Conservation (phyloP, 2,329 filamentous ascomycete genomes). For the Pestalotiopsis sp. region DNA sequence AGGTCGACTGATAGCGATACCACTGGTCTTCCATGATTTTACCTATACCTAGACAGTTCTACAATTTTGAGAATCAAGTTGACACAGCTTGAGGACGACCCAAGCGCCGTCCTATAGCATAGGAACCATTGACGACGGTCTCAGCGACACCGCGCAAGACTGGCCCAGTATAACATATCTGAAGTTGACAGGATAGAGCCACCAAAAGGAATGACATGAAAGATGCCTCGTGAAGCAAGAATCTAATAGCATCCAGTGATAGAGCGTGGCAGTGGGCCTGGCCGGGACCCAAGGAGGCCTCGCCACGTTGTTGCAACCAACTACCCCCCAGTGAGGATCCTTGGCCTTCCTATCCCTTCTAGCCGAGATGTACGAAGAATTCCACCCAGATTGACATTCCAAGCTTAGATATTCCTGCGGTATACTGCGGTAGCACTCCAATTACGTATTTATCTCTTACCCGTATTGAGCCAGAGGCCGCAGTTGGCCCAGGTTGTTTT, state of each 20-base stretch:
- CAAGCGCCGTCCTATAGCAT: neutral
- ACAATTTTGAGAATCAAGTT: neutral
- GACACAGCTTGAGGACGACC: neutral
- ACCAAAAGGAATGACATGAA: constrained; percentile 11
- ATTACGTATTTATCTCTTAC: constrained; percentile 22
- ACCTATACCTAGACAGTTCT: too few species aligned
- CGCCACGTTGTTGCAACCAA: constrained; percentile 34
- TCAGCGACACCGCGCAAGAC: neutral
- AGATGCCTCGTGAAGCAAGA: constrained; percentile 17
- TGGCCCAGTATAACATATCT: constrained; percentile 11
- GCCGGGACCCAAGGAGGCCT: constrained; percentile 28
- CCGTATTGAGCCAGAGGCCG: constrained; percentile 25
- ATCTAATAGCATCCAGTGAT: constrained; percentile 24
- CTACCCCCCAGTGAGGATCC: constrained; percentile 25
- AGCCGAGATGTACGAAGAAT: constrained; percentile 14
- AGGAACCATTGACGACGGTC: neutral
- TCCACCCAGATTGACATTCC: constrained; percentile 16
- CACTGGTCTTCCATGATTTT: too few species aligned
- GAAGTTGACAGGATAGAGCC: constrained; percentile 19
- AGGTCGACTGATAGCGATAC: too few species aligned
- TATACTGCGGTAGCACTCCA: constrained; percentile 19
- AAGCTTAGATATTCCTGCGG: constrained; percentile 25
- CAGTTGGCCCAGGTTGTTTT: constrained; percentile 20
- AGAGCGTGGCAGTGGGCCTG: constrained; percentile 33
- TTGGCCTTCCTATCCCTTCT: constrained; percentile 27